Evolutionary conservation across 805 yeast genomes (phyloP), one percentile per base, ranked within the genome.

Genomic region (Ascoidea rubescens): DNA sequence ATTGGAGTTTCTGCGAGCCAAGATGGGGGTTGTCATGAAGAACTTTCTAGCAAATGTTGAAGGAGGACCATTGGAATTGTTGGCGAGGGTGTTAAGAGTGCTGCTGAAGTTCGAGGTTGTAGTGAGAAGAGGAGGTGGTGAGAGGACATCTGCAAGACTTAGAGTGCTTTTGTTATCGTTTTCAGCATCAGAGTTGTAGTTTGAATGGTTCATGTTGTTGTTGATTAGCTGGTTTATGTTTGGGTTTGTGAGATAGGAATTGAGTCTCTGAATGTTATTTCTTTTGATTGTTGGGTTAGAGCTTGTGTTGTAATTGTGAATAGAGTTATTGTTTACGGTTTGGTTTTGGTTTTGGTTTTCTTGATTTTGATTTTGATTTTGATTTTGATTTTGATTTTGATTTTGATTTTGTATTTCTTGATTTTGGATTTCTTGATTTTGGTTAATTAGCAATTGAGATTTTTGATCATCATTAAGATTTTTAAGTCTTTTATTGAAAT

Each of bases 401-500:
- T 8, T 37, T 10, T 8, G 8, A 37, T 37, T 37, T 37, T 37
- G 43, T 33, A 10, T 33, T 33, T 33, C 10, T 6, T 7, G 6
- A 7, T 7, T 33, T 33, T 33, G 42, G 42, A 33, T 7, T 10
- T 33, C 6, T 10, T 7, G 10, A 33, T 33, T n/a, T n/a, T n/a
- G n/a, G n/a, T n/a, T n/a, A n/a, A n/a, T n/a, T n/a, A n/a, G n/a
- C n/a, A n/a, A n/a, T n/a, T n/a, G n/a, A n/a, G n/a, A n/a, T n/a
- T n/a, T n/a, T n/a, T 7, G 10, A 33, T 33, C 42, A 33, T 33
- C 10, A 7, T 33, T 6, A 7, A 33, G 10, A 33, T 33, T 33
- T 33, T 33, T 33, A 33, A 33, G 6, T n/a, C n/a, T 51, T 42
- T 51, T 56, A 42, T 52, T 48, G 10, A 51, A 46, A 45, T 55